Evolutionary conservation across 2,329 filamentous ascomycete species (phyloP).

Genomic region (Cladophialophora psammophila): DNA sequence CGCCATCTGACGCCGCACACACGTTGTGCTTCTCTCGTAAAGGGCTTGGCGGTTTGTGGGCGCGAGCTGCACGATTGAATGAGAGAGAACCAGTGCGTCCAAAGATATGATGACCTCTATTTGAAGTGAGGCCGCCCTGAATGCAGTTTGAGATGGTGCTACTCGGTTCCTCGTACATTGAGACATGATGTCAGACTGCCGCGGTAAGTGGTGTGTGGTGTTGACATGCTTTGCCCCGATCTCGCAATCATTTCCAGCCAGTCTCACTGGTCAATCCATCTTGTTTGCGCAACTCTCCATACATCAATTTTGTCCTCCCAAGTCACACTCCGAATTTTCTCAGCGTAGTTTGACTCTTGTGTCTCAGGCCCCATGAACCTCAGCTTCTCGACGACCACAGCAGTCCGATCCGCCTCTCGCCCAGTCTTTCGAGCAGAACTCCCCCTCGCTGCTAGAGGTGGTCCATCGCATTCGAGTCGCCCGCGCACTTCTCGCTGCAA

Average conservation of each 20-base stretch:
- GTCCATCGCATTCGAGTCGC: conserved; percentile 3
- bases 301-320: not conserved
- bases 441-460: not conserved
- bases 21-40: not conserved
- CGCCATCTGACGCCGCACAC: not conserved
- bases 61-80: not conserved
- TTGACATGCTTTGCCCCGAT: conserved; percentile 9
- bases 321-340: not conserved
- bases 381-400: conserved; percentile 19
- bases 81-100: not conserved
- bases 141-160: too few relatives aligned
- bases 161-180: too few relatives aligned
- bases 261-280: conserved; percentile 12
- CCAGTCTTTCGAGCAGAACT: conserved; percentile 19
- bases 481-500: conserved; percentile 17
- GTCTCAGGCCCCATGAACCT: conserved; percentile 27
- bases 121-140: not conserved
- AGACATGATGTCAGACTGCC: too few relatives aligned
- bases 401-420: conserved; percentile 25
- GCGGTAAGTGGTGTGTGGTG: not conserved
- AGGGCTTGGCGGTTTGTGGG: not conserved
- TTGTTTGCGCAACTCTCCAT: not conserved
- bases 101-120: not conserved
- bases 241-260: conserved; percentile 22
- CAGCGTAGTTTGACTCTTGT: not conserved